Evolutionary conservation across 2,329 filamentous ascomycete species (phyloP).

Genomic region (Gyromitra esculenta): DNA sequence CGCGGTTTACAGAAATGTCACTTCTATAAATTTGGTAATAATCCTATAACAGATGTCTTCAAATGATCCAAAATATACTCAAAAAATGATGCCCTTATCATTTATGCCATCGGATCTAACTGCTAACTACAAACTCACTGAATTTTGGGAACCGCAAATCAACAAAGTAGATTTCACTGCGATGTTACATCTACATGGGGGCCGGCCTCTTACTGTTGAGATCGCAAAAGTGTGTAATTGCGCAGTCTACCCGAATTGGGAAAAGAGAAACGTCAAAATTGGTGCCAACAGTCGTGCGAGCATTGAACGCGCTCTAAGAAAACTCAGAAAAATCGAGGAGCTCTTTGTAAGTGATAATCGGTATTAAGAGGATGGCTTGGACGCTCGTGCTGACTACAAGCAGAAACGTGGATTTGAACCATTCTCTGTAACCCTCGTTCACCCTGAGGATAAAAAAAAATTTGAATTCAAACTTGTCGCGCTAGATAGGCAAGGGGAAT

Average conservation of each 20-base stretch:
- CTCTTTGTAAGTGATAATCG: conserved; percentile 43
- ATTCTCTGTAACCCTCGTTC: conserved; percentile 40
- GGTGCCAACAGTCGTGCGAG: conserved; percentile 35
- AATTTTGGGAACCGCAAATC: conserved; percentile 50
- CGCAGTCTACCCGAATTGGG: conserved; percentile 48
- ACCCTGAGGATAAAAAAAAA: conserved; percentile 50
- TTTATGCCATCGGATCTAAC: conserved; percentile 26
- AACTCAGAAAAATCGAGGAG: conserved; percentile 52
- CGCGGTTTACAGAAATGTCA: not conserved
- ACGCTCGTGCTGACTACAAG: conserved; percentile 6
- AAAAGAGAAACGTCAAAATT: conserved; percentile 49
- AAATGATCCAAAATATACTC: conserved; percentile 31
- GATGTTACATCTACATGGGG: conserved; percentile 50
- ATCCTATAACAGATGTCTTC: conserved; percentile 35
- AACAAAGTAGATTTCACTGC: conserved; percentile 45
- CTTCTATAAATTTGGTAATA: conserved; percentile 4
- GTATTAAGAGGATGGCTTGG: not conserved
- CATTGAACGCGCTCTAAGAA: conserved; percentile 47
- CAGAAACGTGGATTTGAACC: conserved; percentile 51
- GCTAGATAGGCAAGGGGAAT: conserved; percentile 45
- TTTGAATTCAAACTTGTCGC: conserved; percentile 53
- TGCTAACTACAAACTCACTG: conserved; percentile 28
- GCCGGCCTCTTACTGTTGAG: conserved; percentile 39
- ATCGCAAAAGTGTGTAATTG: conserved; percentile 50
- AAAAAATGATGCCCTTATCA: conserved; percentile 9